Percentiles rank a stretch among this genome's conserved stretches.
phyloP scores from a whole-genome alignment of 2,329 filamentous ascomycete species.

The Aureobasidium subglaciale region DNA sequence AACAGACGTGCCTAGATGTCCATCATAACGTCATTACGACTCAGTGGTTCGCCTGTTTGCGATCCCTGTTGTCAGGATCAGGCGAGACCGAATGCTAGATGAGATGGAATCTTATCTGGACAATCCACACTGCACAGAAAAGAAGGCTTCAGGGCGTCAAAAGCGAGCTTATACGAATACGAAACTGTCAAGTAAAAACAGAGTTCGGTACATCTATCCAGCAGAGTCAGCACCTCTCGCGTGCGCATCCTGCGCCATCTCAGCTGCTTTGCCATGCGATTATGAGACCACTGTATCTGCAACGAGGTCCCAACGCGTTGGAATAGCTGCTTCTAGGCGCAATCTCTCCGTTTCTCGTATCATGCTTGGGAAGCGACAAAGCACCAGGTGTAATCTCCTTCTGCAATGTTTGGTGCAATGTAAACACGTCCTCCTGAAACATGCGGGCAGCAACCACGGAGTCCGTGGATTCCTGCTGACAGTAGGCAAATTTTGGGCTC shows the following conservation, averaged over 20 bases:
- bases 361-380: not conserved
- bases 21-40: not conserved
- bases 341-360: slow-evolving; percentile 1
- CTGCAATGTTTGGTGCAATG: not conserved
- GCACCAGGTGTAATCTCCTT: not conserved
- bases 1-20: no score
- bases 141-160: no score
- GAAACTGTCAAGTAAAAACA: not conserved
- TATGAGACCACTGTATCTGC: not conserved
- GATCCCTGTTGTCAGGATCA: not conserved
- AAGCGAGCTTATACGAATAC: not conserved
- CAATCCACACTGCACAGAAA: not conserved
- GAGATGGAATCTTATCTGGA: not conserved
- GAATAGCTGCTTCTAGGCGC: not conserved
- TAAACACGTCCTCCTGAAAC: not conserved
- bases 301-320: not conserved
- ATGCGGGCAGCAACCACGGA: not conserved
- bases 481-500: not conserved
- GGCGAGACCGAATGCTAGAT: not conserved
- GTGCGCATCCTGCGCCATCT: no score
- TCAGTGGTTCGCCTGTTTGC: not conserved
- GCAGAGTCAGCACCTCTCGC: not conserved
- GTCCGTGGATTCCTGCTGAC: not conserved
- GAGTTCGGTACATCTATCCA: not conserved
- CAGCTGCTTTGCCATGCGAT: not conserved